Evolutionary conservation across 2,329 filamentous ascomycete species (phyloP).

Genomic region (Fusarium robinianum): DNA sequence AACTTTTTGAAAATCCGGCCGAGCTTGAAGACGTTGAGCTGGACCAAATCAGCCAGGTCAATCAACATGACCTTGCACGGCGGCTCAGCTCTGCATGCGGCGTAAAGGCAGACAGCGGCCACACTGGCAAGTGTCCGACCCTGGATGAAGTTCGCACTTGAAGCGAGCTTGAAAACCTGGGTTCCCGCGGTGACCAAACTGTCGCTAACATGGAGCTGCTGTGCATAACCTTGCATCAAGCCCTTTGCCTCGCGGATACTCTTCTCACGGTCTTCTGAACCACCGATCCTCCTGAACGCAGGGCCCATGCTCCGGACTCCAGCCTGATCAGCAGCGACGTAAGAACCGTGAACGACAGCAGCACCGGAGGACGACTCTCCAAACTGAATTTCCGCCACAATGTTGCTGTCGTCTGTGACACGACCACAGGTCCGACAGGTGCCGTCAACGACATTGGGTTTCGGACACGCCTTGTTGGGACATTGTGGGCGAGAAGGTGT

Average conservation of each 20-base stretch:
- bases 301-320: conserved; percentile 71
- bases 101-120: conserved; percentile 88
- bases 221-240: conserved; percentile 65
- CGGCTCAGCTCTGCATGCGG: conserved; percentile 78
- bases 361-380: conserved; percentile 85
- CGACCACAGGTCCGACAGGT: conserved; percentile 85
- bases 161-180: conserved; percentile 76
- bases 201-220: conserved; percentile 63
- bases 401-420: conserved; percentile 82
- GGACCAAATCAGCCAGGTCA: conserved; percentile 83
- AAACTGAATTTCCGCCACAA: conserved; percentile 90
- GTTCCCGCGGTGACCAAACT: conserved; percentile 67
- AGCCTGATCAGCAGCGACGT: conserved; percentile 83
- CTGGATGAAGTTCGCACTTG: conserved; percentile 77
- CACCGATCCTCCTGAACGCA: conserved; percentile 63
- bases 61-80: conserved; percentile 91
- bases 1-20: conserved; percentile 88
- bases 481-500: conserved; percentile 51
- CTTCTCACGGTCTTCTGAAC: conserved; percentile 62
- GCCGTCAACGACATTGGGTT: conserved; percentile 65
- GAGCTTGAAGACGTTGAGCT: conserved; percentile 89
- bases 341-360: conserved; percentile 88
- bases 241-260: conserved; percentile 62
- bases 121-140: conserved; percentile 85
- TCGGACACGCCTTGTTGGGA: conserved; percentile 64